phyloP scores from a whole-genome alignment of 108 stramenopile species.

The Pseudonitzschia pungens region DNA sequence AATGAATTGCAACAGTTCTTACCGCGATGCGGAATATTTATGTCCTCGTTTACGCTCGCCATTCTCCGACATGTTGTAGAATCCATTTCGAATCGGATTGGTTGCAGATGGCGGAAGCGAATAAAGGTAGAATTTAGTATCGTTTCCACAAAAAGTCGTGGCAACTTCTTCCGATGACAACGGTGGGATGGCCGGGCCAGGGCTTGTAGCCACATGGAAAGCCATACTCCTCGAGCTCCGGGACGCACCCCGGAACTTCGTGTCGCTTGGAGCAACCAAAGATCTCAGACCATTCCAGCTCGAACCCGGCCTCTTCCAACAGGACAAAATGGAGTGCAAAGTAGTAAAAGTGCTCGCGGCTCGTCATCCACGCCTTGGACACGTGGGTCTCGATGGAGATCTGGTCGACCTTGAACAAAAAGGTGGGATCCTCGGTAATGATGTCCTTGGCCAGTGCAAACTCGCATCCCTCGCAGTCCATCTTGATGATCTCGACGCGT shows the following conservation, averaged over 20 bases:
- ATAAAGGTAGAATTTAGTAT: neutral
- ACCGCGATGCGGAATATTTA: no score
- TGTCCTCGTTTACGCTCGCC: neutral
- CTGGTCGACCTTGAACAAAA: conserved; percentile 56
- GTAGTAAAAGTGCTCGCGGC: conserved; percentile 57
- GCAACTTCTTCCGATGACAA: conserved; percentile 32
- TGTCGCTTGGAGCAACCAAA: conserved; percentile 52
- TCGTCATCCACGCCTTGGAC: conserved; percentile 57
- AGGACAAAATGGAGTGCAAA: conserved; percentile 54
- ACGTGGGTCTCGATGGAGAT: conserved; percentile 65
- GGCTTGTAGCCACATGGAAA: conserved; percentile 52
- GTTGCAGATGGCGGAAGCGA: no score
- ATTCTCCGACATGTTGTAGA: neutral
- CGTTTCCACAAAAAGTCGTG: conserved; percentile 36
- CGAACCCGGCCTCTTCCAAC: conserved; percentile 68
- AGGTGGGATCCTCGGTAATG: conserved; percentile 54
- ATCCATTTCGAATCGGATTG: neutral
- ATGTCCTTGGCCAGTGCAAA: conserved; percentile 62
- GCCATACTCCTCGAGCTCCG: conserved; percentile 38
- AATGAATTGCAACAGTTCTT: no score
- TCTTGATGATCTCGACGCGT: conserved; percentile 45
- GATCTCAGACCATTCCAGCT: conserved; percentile 35
- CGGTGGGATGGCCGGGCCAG: conserved; percentile 43
- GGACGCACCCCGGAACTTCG: conserved; percentile 51
- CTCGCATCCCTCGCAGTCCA: conserved; percentile 71